Conservation (phyloP, 2,329 filamentous ascomycete species). For the Aspergillus sp. region DNA sequence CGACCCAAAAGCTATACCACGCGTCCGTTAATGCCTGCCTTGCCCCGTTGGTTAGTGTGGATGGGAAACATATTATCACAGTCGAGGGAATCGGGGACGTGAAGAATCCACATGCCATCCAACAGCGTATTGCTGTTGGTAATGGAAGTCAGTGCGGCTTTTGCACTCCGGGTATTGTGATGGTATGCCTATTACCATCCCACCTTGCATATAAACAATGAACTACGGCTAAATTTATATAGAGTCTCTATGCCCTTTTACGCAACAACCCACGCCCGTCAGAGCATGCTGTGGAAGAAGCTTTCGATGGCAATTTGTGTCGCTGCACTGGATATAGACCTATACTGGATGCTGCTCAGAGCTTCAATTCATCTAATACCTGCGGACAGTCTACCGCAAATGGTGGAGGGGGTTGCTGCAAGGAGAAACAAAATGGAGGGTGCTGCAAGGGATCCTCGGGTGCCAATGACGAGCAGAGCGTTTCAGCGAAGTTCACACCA, state of each 20-base stretch:
- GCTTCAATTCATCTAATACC: constrained; percentile 57
- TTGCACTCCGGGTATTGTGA: constrained; percentile 87
- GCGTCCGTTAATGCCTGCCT: constrained; percentile 95
- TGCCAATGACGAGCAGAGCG: constrained; percentile 31
- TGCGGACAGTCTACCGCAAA: constrained; percentile 55
- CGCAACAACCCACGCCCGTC: constrained; percentile 36
- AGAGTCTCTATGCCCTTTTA: no score
- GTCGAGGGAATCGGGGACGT: constrained; percentile 83
- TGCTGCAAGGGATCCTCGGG: constrained; percentile 65
- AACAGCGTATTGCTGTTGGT: constrained; percentile 79
- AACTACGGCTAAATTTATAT: no score
- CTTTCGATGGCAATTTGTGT: constrained; percentile 86
- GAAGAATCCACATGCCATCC: constrained; percentile 72
- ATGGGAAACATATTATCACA: constrained; percentile 91
- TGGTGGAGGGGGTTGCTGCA: constrained; percentile 65
- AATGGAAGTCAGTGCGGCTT: constrained; percentile 86
- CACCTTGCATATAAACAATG: constrained; percentile 16
- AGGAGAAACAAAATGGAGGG: constrained; percentile 59
- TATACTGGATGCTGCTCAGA: constrained; percentile 80
- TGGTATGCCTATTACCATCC: constrained; percentile 71
- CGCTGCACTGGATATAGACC: constrained; percentile 83
- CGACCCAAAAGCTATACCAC: constrained; percentile 89
- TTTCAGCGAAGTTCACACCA: constrained; percentile 63
- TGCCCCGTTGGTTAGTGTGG: constrained; percentile 83
- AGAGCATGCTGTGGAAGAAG: constrained; percentile 65